A percentile compares a stretch with the other conserved stretches of the same genome.
Conservation (phyloP, 371 early-diverging fungal genomes). For the Vairimorpha necatrix region DNA sequence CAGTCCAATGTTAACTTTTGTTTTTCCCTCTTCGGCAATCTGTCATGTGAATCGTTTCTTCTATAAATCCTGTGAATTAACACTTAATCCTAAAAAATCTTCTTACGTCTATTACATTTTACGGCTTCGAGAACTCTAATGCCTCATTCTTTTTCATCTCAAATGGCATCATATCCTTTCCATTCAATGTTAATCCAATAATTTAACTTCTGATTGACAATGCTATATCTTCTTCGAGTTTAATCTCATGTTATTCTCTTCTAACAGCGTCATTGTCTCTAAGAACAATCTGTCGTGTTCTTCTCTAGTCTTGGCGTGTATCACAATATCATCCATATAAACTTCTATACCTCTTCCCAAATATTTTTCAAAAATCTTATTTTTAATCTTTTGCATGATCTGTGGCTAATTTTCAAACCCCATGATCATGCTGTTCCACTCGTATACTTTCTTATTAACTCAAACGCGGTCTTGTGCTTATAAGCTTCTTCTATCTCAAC, state of each 20-base stretch:
- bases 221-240: background rate
- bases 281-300: conserved; percentile 24
- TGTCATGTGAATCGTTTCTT: too few species aligned
- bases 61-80: too few species aligned
- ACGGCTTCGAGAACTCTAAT: too few species aligned
- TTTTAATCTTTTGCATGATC: background rate
- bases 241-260: background rate
- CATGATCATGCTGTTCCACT: background rate
- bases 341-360: background rate
- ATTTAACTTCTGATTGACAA: too few species aligned
- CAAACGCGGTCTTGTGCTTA: background rate
- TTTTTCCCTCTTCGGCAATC: too few species aligned
- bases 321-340: background rate
- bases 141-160: too few species aligned
- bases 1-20: too few species aligned
- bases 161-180: too few species aligned
- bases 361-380: background rate
- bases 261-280: background rate
- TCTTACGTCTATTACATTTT: too few species aligned
- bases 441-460: background rate
- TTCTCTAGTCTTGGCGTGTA: background rate
- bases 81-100: too few species aligned
- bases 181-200: too few species aligned
- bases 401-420: background rate
- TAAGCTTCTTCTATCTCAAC: background rate